Evolutionary conservation across 352 stramenopile genomes (phyloP), one percentile per base, ranked within the genome.

Genomic region (Phytopythium sindhum): DNA sequence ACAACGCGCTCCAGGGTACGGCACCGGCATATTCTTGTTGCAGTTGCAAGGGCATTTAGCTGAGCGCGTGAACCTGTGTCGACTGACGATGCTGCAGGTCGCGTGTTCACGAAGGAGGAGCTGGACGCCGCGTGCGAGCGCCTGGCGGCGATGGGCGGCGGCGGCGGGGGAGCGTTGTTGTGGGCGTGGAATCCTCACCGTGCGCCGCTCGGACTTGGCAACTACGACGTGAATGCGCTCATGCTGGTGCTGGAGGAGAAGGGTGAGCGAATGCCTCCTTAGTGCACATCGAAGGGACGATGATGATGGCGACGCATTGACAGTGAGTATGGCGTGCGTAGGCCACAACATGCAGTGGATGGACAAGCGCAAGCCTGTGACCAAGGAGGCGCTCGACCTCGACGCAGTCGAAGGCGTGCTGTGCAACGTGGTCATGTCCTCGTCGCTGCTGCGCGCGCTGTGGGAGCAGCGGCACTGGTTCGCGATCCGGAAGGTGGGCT

Each of bases 181-280:
- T 80, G 75, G 64, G 66, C 72, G 24, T 91, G 79, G 75, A 85
- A 90, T 41, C 80, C 81, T n/a, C 81, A 93, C 57, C 73, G 72
- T 61, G 70, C 82, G 39, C 72, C 82, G 21, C 67, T 95, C 11
- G 80, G 78, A 3, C 69, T 92, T 14, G 86, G 86, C 2, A 95
- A 95, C 63, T 95, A 93, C 62, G 82, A 92, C 54, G 75, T 95
- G 33, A 92, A 95, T 54, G 82, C 77, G 51, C 72, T 95, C 42
- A 90, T 79, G 45, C 56, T 82, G 44, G 80, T 77, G 44, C 59
- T 95, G 26, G 72, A 90, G 39, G 51, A 78, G 60, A 72, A 81
- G 77, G 84, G 86, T 91, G 56, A 53, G 42, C 24, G 45, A 19
- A 52, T 4, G n/a, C n/a, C n/a, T 26, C n/a, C n/a, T n/a, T n/a